Percentiles rank a stretch among this genome's conserved stretches.
Conservation (phyloP, 352 stramenopile species). For the Phytopythium montanum region DNA sequence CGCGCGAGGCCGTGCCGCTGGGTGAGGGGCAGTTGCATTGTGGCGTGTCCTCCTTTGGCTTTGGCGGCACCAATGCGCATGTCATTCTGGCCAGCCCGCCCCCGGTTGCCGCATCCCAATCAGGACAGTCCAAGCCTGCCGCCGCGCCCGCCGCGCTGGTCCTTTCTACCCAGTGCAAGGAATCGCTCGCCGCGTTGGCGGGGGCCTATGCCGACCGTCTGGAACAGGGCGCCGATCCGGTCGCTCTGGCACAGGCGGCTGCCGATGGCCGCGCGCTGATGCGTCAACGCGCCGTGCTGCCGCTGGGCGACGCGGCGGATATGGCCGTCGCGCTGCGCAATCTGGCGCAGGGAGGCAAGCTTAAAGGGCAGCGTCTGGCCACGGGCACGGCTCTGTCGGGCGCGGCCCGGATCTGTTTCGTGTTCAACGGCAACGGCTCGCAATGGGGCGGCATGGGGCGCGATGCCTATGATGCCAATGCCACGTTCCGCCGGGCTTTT, state of each 20-base stretch:
- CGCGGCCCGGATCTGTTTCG: constrained; percentile 6
- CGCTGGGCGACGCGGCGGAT: constrained; percentile 5
- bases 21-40: constrained; percentile 7
- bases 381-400: constrained; percentile 6
- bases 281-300: constrained; percentile 6
- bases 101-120: constrained; percentile 6
- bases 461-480: constrained; percentile 7
- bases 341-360: constrained; percentile 6
- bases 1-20: constrained; percentile 5
- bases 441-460: constrained; percentile 6
- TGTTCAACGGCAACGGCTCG: constrained; percentile 7
- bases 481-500: constrained; percentile 6
- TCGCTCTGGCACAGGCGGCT: constrained; percentile 6
- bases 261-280: constrained; percentile 6
- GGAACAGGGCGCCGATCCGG: constrained; percentile 6
- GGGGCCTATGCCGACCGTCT: constrained; percentile 6
- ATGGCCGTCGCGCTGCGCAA: constrained; percentile 6
- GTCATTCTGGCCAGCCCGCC: constrained; percentile 6
- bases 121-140: constrained; percentile 6
- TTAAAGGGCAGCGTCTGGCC: constrained; percentile 7
- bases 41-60: constrained; percentile 7
- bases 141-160: constrained; percentile 4
- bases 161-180: constrained; percentile 7
- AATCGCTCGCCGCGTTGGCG: constrained; percentile 6
- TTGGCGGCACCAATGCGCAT: constrained; percentile 7